Base-by-base conservation (phyloP, 2,329 filamentous ascomycete genomes). In the Lachnellula arida region DNA sequence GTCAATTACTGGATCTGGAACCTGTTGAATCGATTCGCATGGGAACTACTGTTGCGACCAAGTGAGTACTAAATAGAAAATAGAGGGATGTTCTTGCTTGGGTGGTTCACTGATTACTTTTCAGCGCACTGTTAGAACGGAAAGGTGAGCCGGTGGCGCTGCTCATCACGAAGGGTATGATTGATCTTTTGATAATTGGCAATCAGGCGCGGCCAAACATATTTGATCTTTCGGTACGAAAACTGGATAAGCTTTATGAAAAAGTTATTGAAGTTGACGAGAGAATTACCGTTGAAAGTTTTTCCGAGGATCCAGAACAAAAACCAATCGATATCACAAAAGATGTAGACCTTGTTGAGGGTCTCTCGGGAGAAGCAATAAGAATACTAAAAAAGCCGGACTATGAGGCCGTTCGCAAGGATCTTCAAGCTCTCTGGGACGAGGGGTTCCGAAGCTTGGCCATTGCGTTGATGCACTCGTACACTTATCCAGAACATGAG, bases 31-130 rank as follows among this genome's bases (percentile, higher is more conserved):
- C 84, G 12, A 48, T 89, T 65, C 80, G 87, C 7, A 89, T 90
- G 80, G 87, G 87, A n/a, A 90, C 87, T 1, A 90, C 87, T 0
- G 85, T 90, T 5, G 87, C 87, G 1, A 90, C 87, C 0, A 90
- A 90, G 70, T 85, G n/a, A 23, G 15, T 39, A 6, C 86, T 0
- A 23, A 17, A 50, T 35, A 6, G 15, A 6, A 40, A 17, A 15
- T 5, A 8, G n/a, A 12, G 6, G 14, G 5, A 17, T n/a, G 15
- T 17, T 40, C 14, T 40, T 40, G 37, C 34, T 40, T 49, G 17
- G 37, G 4, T 39, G 28, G 2, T 84, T 53, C 87, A 0, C 84
- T 89, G 4, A 86, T 86, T 1, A 90, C 87, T 40, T 6, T 40
- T 17, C 0, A 90, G 89, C 71, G 86, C 87, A 0, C 71, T 90